Conservation (phyloP, 148 eudicot genomes). For the Gaultheria prostrata region DNA sequence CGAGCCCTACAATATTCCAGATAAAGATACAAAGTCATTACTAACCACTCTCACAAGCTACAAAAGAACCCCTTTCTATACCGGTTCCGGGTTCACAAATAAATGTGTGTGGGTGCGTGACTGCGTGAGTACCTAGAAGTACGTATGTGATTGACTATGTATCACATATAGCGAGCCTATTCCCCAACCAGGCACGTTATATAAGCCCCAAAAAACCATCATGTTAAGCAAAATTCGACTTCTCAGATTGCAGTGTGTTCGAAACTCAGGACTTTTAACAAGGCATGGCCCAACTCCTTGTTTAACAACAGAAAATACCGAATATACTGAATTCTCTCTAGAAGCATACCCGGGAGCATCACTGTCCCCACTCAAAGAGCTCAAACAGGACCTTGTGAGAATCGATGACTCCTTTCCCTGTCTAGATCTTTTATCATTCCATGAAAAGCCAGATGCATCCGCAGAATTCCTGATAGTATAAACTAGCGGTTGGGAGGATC, state of each 20-base stretch:
- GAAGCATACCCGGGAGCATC: slow-evolving; percentile 55
- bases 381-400: slow-evolving; percentile 67
- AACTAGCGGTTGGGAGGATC: slow-evolving; percentile 46
- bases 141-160: background rate
- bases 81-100: background rate
- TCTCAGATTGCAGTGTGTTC: background rate
- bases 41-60: background rate
- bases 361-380: slow-evolving; percentile 38
- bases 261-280: background rate
- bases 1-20: slow-evolving; percentile 31
- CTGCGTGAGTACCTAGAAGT: background rate
- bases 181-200: background rate
- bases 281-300: background rate
- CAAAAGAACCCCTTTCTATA: background rate
- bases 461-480: slow-evolving; percentile 46
- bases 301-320: background rate
- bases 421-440: slow-evolving; percentile 69
- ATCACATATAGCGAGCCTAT: background rate
- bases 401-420: slow-evolving; percentile 61
- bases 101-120: background rate
- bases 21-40: background rate
- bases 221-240: background rate
- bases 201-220: background rate
- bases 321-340: background rate
- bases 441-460: slow-evolving; percentile 54